A percentile compares a stretch with the other conserved stretches of the same genome.
phyloP scores from a whole-genome alignment of 306 rosid species.

The Lathyrus sativus region DNA sequence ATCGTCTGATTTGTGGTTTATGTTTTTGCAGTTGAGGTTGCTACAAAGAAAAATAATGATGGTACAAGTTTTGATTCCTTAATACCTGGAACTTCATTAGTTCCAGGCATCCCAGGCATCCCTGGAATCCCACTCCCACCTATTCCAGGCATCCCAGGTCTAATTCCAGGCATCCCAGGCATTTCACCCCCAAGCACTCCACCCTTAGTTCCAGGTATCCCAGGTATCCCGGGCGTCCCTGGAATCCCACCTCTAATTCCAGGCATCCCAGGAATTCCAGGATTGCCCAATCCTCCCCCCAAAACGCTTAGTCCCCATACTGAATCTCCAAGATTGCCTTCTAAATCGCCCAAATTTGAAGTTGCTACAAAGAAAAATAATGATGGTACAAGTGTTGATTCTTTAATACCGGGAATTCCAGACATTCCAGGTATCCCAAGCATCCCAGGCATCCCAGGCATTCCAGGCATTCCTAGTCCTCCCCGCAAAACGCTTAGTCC shows the following conservation, averaged over 20 bases:
- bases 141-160: too few relatives aligned
- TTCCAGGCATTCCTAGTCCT: not conserved
- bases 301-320: too few relatives aligned
- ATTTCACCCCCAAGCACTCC: not conserved
- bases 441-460: not conserved
- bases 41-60: not conserved
- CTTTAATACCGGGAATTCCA: not conserved
- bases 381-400: not conserved
- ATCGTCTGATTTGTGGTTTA: not conserved
- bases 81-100: not conserved
- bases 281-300: not conserved
- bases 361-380: not conserved
- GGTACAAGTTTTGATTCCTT: not conserved
- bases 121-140: not conserved
- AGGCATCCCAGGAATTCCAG: not conserved
- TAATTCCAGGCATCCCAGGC: not conserved
- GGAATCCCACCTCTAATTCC: not conserved
- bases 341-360: not conserved
- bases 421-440: not conserved
- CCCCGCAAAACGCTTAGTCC: too few relatives aligned
- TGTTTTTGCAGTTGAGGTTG: constrained; percentile 7
- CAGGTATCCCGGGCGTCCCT: not conserved
- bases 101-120: not conserved
- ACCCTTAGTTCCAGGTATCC: not conserved
- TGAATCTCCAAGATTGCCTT: not conserved